phyloP scores from a whole-genome alignment of 345 rosid species.

The Rhodamnia argentea region DNA sequence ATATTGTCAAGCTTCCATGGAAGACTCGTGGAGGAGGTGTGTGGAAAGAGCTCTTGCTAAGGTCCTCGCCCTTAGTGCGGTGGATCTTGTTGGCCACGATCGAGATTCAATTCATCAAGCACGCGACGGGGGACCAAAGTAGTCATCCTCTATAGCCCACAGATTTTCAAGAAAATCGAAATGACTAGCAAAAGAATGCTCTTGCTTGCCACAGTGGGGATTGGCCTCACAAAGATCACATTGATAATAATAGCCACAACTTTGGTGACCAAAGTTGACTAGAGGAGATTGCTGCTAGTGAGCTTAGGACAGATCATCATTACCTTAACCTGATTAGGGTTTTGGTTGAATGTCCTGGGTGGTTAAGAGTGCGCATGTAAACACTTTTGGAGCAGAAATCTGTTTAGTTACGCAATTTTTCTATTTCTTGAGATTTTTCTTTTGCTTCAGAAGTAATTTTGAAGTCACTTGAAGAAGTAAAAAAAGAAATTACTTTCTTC shows the following conservation, averaged over 20 bases:
- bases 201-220: conserved; percentile 55
- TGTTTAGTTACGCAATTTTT: rapidly evolving
- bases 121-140: conserved; percentile 65
- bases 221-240: conserved; percentile 51
- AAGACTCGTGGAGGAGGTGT: conserved; percentile 38
- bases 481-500: too few species aligned
- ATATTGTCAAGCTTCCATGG: conserved; percentile 14
- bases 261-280: too few species aligned
- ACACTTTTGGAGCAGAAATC: too few species aligned
- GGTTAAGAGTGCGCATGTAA: too few species aligned
- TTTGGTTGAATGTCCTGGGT: conserved; percentile 18
- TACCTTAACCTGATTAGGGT: conserved; percentile 26
- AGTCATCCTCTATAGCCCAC: conserved; percentile 48
- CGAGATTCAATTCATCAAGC: conserved; percentile 83
- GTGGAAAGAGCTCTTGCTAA: conserved; percentile 60
- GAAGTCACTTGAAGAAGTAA: too few species aligned
- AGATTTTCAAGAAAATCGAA: conserved; percentile 55
- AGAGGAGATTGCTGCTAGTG: conserved; percentile 39
- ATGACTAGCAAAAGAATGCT: conserved; percentile 22
- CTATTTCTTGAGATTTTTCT: too few species aligned
- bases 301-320: conserved; percentile 35
- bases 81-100: conserved; percentile 54
- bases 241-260: conserved; percentile 41
- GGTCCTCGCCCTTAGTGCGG: conserved; percentile 39
- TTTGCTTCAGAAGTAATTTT: too few species aligned